Evolutionary conservation across 768 basidiomycete genomes (phyloP), one percentile per base, ranked within the genome.

Genomic region (Kwoniella pini): DNA sequence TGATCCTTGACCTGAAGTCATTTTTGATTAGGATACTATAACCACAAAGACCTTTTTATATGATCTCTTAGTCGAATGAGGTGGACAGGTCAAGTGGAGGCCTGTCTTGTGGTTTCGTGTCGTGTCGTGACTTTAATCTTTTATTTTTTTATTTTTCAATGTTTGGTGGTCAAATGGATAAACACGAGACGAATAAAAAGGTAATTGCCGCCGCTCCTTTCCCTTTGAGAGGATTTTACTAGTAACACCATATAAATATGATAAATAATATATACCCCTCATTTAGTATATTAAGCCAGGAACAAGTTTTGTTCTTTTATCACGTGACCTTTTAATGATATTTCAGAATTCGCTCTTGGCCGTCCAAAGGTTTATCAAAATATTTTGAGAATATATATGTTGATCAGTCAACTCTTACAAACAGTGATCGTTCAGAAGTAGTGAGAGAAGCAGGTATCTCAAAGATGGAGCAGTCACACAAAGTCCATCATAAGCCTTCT

Each of bases 401-500:
- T 39, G 38, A n/a, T n/a, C 11, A 39, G 38, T 39, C n/a, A n/a
- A 39, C 38, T 39, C n/a, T n/a, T n/a, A n/a, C 38, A 39, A n/a
- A 36, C 33, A 36, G 15, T 19, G 19, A 42, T 42, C 19, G 40
- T 6, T 10, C 9, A 42, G 11, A 19, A 19, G 11, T 13, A 6
- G 40, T 11, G 31, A 52, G 2, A 40, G 21, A 40, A 36, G 33
- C 33, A 7, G 15, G 33, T 15, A 36, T 7, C 33, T 36, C 15
- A 13, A 70, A 21, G 36, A 75, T 75, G 74, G 85, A 88, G 55
- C 84, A 84, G 71, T 84, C 83, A 27, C 91, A 95, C 79, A 94
- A 94, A 77, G 81, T 88, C 0, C 95, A 97, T 80, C 80, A 88
- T 33, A 84, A 88, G 19, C 80, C 89, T 19, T 85, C 85, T 71